phyloP scores from a whole-genome alignment of 495 filamentous ascomycete genomes.

The Penicillium waksmanii region DNA sequence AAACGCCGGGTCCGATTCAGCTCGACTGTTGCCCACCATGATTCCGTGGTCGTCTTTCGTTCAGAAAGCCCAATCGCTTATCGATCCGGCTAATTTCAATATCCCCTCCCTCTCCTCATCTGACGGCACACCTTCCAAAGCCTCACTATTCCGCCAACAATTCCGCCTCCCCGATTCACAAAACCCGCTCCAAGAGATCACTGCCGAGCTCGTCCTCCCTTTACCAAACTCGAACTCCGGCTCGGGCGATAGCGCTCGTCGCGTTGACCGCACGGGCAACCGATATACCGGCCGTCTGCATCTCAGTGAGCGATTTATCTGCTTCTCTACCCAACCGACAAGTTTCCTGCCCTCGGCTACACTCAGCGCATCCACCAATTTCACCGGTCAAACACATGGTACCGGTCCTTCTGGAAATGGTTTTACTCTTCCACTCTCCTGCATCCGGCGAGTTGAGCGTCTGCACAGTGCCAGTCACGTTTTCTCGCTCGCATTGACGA shows the following conservation, averaged over 20 bases:
- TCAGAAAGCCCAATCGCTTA: slow-evolving; percentile 92
- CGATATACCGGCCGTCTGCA: slow-evolving; percentile 93
- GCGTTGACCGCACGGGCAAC: slow-evolving; percentile 64
- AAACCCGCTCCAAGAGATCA: slow-evolving; percentile 91
- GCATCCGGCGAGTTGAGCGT: slow-evolving; percentile 87
- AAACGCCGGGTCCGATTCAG: slow-evolving; percentile 1
- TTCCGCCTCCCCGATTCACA: slow-evolving; percentile 94
- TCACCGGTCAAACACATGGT: slow-evolving; percentile 87
- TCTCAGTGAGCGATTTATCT: slow-evolving; percentile 90
- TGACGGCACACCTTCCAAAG: slow-evolving; percentile 83
- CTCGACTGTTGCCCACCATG: slow-evolving; percentile 49
- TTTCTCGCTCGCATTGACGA: slow-evolving; percentile 91
- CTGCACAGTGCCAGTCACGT: slow-evolving; percentile 87
- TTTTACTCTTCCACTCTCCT: slow-evolving; percentile 92
- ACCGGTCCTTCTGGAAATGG: slow-evolving; percentile 94
- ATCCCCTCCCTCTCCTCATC: slow-evolving; percentile 67
- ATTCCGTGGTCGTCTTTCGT: slow-evolving; percentile 85
- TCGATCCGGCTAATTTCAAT: slow-evolving; percentile 74
- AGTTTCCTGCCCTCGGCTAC: slow-evolving; percentile 83
- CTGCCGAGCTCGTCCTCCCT: slow-evolving; percentile 87
- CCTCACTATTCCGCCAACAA: slow-evolving; percentile 90
- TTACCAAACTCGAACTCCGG: slow-evolving; percentile 54
- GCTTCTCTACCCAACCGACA: slow-evolving; percentile 91
- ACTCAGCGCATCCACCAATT: slow-evolving; percentile 71
- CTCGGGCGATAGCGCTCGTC: slow-evolving; percentile 64